Evolutionary conservation across 176 grass and related monocot species (phyloP).

Genomic region (Avena insularis): DNA sequence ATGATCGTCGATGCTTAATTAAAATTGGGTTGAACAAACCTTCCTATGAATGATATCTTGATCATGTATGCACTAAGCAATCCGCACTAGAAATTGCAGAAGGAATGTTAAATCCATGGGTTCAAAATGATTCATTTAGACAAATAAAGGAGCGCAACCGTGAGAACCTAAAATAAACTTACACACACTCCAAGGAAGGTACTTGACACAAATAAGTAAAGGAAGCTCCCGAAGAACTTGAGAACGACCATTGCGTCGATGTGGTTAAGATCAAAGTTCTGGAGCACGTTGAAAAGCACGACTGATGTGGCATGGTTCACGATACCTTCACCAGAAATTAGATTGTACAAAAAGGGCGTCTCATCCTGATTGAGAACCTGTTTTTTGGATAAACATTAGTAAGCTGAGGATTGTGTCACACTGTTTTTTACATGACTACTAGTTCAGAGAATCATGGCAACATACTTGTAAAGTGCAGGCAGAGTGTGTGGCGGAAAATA

Average conservation of each 20-base stretch:
- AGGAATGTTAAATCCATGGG: conserved; percentile 24
- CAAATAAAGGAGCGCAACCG: neutral
- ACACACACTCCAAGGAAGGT: conserved; percentile 94
- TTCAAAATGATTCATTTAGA: neutral
- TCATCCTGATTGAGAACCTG: conserved; percentile 97
- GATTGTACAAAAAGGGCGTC: conserved; percentile 84
- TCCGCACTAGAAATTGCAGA: conserved; percentile 57
- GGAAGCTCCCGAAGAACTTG: conserved; percentile 73
- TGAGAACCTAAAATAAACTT: conserved; percentile 48
- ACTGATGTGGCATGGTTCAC: conserved; percentile 96
- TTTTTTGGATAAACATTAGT: conserved; percentile 38
- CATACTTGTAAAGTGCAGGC: conserved; percentile 93
- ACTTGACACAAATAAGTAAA: conserved; percentile 82
- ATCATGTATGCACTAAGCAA: conserved; percentile 91
- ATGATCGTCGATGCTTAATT: neutral
- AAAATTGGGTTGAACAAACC: conserved; percentile 54
- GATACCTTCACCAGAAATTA: conserved; percentile 97
- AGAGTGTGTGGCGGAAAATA: conserved; percentile 98
- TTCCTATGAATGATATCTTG: conserved; percentile 94
- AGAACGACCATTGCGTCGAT: conserved; percentile 54
- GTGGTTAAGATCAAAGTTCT: conserved; percentile 79
- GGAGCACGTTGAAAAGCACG: conserved; percentile 95
- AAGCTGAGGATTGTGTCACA: neutral
- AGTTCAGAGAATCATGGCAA: neutral
- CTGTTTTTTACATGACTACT: neutral